Conservation (phyloP, 2,329 filamentous ascomycete genomes). For the Botrytis cinerea region DNA sequence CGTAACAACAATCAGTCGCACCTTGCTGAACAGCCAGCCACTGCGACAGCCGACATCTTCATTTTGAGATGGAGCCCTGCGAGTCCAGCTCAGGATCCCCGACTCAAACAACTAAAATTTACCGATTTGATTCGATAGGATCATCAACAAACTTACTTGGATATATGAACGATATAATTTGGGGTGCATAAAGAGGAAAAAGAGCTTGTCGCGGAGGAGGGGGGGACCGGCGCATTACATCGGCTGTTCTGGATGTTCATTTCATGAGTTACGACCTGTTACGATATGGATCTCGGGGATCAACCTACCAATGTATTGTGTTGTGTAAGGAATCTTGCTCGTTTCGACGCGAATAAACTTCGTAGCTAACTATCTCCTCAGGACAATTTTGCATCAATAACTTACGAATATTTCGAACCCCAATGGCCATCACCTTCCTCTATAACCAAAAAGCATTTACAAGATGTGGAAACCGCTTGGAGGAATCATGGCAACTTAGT, state of each 20-base stretch:
- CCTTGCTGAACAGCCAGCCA: conserved; percentile 25
- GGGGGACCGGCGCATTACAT: conserved; percentile 21
- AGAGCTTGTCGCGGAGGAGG: conserved; percentile 16
- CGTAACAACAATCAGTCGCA: background rate
- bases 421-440: conserved; percentile 27
- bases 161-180: conserved; percentile 16
- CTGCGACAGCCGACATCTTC: conserved; percentile 25
- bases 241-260: conserved; percentile 1
- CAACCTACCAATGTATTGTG: conserved; percentile 42
- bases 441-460: conserved; percentile 35
- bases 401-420: conserved; percentile 41
- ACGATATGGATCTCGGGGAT: conserved; percentile 43
- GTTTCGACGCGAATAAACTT: background rate
- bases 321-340: conserved; percentile 34
- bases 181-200: conserved; percentile 18
- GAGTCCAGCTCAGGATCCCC: conserved; percentile 34
- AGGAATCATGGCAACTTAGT: conserved; percentile 38
- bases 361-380: conserved; percentile 25
- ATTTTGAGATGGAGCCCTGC: conserved; percentile 41
- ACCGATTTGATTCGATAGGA: conserved; percentile 4
- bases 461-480: conserved; percentile 38
- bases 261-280: conserved; percentile 30
- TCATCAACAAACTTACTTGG: conserved; percentile 10
- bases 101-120: conserved; percentile 26
- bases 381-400: conserved; percentile 41